Evolutionary conservation across 2,329 filamentous ascomycete genomes (phyloP).

Genomic region (Pseudogymnoascus sp.): DNA sequence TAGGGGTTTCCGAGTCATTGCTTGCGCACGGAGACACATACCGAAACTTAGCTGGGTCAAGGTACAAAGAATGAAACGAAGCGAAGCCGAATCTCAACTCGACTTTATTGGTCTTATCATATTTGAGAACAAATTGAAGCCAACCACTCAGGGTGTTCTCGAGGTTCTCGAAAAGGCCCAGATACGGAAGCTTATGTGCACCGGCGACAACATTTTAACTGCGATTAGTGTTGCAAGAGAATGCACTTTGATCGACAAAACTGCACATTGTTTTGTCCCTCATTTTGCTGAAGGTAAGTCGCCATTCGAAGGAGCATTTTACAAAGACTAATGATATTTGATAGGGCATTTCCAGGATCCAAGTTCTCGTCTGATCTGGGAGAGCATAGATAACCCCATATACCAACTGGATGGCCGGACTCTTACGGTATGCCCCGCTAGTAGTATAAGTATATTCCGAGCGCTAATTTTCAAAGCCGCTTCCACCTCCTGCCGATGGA

Average conservation of each 20-base stretch:
- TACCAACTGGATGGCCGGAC: constrained; percentile 74
- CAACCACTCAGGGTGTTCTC: constrained; percentile 72
- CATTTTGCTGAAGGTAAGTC: constrained; percentile 66
- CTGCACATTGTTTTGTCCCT: constrained; percentile 86
- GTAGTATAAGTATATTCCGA: not conserved
- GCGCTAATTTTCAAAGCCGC: constrained; percentile 45
- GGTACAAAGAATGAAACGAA: constrained; percentile 84
- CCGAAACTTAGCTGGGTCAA: constrained; percentile 88
- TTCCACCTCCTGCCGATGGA: constrained; percentile 59
- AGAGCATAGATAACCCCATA: constrained; percentile 82
- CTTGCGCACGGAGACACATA: constrained; percentile 83
- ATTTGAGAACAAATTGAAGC: constrained; percentile 97
- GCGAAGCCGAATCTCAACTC: constrained; percentile 74
- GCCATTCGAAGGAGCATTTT: not conserved
- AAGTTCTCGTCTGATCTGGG: constrained; percentile 72
- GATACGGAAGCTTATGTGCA: constrained; percentile 92
- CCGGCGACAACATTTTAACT: constrained; percentile 94
- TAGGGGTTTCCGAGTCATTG: constrained; percentile 92
- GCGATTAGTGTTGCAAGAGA: constrained; percentile 93
- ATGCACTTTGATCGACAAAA: constrained; percentile 72
- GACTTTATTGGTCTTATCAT: constrained; percentile 95
- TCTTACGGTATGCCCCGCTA: constrained; percentile 49
- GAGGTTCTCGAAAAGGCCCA: constrained; percentile 74
- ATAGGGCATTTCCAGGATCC: constrained; percentile 65
- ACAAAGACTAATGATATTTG: not conserved